Conservation (phyloP, 1,139 yeast species). For the Yamadazyma mexicana region DNA sequence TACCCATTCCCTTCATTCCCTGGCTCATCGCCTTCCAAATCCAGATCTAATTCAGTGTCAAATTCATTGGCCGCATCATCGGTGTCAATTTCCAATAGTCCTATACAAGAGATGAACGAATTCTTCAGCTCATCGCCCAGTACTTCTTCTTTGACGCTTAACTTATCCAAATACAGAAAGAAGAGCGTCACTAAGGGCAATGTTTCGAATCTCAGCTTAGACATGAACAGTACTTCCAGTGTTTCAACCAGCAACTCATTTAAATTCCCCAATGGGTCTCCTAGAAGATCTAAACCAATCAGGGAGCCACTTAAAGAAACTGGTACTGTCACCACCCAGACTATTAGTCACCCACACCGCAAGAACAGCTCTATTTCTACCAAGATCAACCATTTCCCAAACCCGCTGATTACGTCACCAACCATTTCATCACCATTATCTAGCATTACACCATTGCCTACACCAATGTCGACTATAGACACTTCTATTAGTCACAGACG, state of each 20-base stretch:
- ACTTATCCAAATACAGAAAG: conserved; percentile 5
- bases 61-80: not conserved
- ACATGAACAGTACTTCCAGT: not conserved
- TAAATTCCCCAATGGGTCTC: conserved; percentile 11
- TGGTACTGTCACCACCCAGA: not conserved
- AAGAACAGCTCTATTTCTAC: conserved; percentile 6
- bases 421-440: conserved; percentile 38
- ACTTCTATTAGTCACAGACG: conserved; percentile 19
- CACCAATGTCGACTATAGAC: conserved; percentile 31
- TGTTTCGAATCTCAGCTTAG: not conserved
- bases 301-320: not conserved
- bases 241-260: conserved; percentile 4
- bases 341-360: conserved; percentile 3
- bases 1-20: conserved; percentile 1
- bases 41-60: no score
- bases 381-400: not conserved
- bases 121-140: conserved; percentile 9
- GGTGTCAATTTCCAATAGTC: conserved; percentile 18
- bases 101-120: conserved; percentile 17
- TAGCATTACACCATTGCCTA: conserved; percentile 31
- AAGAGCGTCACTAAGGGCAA: conserved; percentile 2
- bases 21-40: not conserved
- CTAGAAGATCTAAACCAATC: conserved; percentile 1
- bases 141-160: conserved; percentile 10
- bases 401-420: conserved; percentile 26